Base-by-base conservation (phyloP, 2,329 filamentous ascomycete genomes). In the Tetracladium maxilliforme region DNA sequence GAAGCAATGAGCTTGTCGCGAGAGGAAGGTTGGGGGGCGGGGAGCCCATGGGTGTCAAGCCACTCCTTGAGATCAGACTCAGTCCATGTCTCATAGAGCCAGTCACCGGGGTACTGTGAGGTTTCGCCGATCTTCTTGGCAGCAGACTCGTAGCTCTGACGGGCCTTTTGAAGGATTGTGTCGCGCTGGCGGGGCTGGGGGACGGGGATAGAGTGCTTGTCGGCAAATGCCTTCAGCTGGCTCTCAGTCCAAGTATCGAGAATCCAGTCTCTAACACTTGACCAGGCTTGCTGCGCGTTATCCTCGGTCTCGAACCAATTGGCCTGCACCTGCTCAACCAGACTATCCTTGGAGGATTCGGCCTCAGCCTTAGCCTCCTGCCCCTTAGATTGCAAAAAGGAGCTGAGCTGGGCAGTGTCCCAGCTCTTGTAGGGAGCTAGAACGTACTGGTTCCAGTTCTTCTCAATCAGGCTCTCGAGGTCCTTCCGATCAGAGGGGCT, bases 161-260 rank as follows among this genome's bases (percentile, higher is more conserved):
- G 82, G 31, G 74, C 70, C 40, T 81, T 70, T 40, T 77, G 66
- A 36, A 95, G 63, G 22, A 94, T 57, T 14, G 70, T 73, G 47
- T 95, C 87, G 42, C 84, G 80, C 42, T 77, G 77, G 43, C 79
- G 80, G 30, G 87, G 87, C 42, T 92, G 80, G 28, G 87, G 84
- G 37, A 80, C 80, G 30, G 84, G 81, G 41, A 98, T 83, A 34
- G 68, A 68, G 50, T 95, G 70, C 49, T 77, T 78, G 51, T 95
- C 87, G 34, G 84, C 77, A 54, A 95, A 95, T 3, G 80, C 58
- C 64, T 95, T 94, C 38, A 98, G 64, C 48, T 92, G 77, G 36
- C 84, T 94, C 30, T 95, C 87, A 37, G 78, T 75, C 82, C 86
- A 94, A 31, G 81, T 90, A 47, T 95, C 83, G 43, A 95, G 77